Base-by-base conservation (phyloP, 2,329 filamentous ascomycete species). In the Penicillium olsonii region DNA sequence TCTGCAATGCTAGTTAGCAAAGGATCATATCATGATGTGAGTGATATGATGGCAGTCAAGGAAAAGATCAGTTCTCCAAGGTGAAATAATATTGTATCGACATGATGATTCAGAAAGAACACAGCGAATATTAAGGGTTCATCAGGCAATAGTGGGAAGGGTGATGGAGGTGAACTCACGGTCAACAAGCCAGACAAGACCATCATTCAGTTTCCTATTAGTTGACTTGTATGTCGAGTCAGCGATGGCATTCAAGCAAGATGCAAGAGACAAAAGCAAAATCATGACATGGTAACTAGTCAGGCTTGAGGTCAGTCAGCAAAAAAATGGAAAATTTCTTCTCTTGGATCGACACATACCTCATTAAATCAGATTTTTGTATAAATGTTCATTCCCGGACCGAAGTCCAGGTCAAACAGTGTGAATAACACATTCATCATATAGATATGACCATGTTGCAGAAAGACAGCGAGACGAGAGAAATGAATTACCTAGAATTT, bases 351-450 rank as follows among this genome's bases (percentile, higher is more conserved):
- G 5, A 9, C 37, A 69, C 73, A 62, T 64, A 78, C 81, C 81
- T 84, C 82, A 84, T 84, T 84, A 84, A 84, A 84, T 85, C 82
- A 85, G 82, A 84, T 82, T 84, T 83, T 82, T 81, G 77, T 82
- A 78, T 78, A 69, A 72, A 75, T 76, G 79, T 80, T 84, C 81
- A 84, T 79, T 60, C 70, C 75, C 78, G 63, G 68, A 71, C 75
- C 77, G 70, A 68, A 68, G 71, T 68, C 70, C 70, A 71, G 76
- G 74, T 85, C 82, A 84, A 83, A 84, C 82, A 85, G 82, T 84
- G 82, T 85, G 82, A 85, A 85, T 85, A 84, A 75, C 52, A 54
- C 76, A 74, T 79, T 84, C 82, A 85, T 85, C 82, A 84, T 84
- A 62, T 68, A 71, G 73, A 72, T 70, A 68, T 67, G 68, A 66